Evolutionary conservation across 305 asterid genomes (phyloP).

Genomic region (Solanum chacoense): DNA sequence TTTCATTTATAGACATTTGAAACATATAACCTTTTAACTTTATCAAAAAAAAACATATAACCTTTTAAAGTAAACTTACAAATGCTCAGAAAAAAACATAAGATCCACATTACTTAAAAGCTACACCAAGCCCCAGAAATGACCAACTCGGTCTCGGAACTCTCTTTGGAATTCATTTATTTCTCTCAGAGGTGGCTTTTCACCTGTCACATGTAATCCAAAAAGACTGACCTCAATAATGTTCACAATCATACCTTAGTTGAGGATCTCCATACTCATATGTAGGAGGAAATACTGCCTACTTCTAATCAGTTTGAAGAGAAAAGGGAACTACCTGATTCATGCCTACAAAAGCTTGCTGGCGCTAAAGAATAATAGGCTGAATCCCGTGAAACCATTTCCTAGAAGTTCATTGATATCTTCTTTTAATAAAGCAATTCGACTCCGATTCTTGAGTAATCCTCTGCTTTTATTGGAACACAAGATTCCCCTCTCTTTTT

Average conservation of each 20-base stretch:
- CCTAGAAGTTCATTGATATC: neutral
- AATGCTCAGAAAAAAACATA: neutral
- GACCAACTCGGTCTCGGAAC: neutral
- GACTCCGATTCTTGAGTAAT: neutral
- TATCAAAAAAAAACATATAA: neutral
- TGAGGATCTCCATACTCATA: neutral
- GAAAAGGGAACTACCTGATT: neutral
- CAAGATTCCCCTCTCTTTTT: neutral
- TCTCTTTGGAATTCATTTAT: neutral
- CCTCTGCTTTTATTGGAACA: neutral
- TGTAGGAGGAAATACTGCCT: neutral
- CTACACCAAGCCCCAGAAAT: neutral
- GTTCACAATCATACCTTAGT: neutral
- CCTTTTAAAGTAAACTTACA: neutral
- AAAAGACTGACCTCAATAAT: neutral
- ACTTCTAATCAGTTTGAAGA: neutral
- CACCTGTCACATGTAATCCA: neutral
- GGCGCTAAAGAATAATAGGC: neutral
- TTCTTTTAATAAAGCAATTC: neutral
- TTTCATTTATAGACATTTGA: neutral
- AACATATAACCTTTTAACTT: neutral
- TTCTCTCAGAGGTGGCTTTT: neutral
- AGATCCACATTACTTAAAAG: neutral
- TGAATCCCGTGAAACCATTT: neutral
- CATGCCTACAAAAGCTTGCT: neutral